Base-by-base conservation (phyloP, 192 early-diverging fungal genomes). In the Chytriomyces confervae region DNA sequence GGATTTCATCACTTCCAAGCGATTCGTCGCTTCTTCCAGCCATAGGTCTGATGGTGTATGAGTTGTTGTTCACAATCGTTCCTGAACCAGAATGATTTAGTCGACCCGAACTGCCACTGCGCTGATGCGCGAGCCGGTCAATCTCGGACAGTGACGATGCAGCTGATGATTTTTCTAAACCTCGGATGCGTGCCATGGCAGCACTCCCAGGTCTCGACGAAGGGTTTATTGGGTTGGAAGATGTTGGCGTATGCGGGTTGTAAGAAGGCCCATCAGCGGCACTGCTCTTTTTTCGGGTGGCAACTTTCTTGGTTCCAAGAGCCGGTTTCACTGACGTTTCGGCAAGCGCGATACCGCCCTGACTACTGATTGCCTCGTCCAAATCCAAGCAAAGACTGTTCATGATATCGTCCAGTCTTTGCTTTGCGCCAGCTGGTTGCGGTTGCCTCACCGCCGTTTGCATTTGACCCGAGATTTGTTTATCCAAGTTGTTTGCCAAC, bases 391-490 rank as follows among this genome's bases (percentile, higher is more conserved):
- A 69, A 24, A 69, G 47, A 43, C 44, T 69, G 44, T 69, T 69
- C 23, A 76, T 43, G 27, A 76, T 76, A 10, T 76, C 74, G 48
- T 76, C 74, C 45, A 76, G 74, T 43, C 61, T 76, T 45, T 66
- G 62, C 5, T 61, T 29, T 3, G 64, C 74, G 46, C 23, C 44
- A 66, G 50, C 13, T 24, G 13, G 27, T 57, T 29, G n/a, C 60
- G 53, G 2, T 27, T 36, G 36, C 36, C 36, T 20, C 3, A 13
- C 53, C 53, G 53, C 53, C 20, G 53, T 57, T 57, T 57, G 53
- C 13, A 13, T 13, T n/a, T 57, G 53, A 0, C 53, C 53, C 53
- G 53, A 13, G 20, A 57, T 20, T 13, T 57, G 53, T 57, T 57
- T 57, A 20, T 57, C 53, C 20, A 57, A 20, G 16, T 13, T n/a